Evolutionary conservation across 2,329 filamentous ascomycete species (phyloP).

Genomic region (Cryoendolithus antarcticus): DNA sequence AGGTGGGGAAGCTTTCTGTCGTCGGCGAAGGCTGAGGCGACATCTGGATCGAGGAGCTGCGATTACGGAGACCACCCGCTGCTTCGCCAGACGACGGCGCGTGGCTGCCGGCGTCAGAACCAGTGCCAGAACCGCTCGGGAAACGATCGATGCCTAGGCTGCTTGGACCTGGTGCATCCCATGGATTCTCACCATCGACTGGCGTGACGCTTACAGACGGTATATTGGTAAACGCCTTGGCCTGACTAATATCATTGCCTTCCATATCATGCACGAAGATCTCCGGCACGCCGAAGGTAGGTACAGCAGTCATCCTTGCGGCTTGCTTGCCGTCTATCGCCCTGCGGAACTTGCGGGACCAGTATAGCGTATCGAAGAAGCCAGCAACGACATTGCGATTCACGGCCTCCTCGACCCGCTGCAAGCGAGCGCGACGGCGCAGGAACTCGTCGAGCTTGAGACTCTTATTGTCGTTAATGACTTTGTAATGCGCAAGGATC

Average conservation of each 20-base stretch:
- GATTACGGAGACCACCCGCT: slow-evolving; percentile 7
- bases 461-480: slow-evolving; percentile 96
- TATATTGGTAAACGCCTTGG: slow-evolving; percentile 14
- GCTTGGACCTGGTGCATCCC: neutral
- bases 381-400: slow-evolving; percentile 79
- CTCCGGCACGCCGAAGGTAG: slow-evolving; percentile 73
- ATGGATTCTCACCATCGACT: slow-evolving; percentile 9
- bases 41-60: slow-evolving; percentile 20
- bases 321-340: slow-evolving; percentile 59
- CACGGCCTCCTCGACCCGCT: slow-evolving; percentile 90
- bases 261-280: slow-evolving; percentile 78
- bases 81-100: slow-evolving; percentile 5
- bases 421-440: slow-evolving; percentile 74
- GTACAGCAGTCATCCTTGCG: slow-evolving; percentile 64
- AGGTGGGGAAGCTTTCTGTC: no score
- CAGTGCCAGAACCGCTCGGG: slow-evolving; percentile 5
- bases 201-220: slow-evolving; percentile 19
- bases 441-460: slow-evolving; percentile 90
- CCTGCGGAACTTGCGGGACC: slow-evolving; percentile 69
- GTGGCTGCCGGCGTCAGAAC: slow-evolving; percentile 1
- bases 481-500: slow-evolving; percentile 95
- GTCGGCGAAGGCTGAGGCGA: slow-evolving; percentile 6
- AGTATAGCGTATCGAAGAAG: slow-evolving; percentile 92
- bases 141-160: slow-evolving; percentile 10
- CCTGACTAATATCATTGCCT: slow-evolving; percentile 30